Conservation (phyloP, 768 basidiomycete species). For the Auriscalpium vulgare region DNA sequence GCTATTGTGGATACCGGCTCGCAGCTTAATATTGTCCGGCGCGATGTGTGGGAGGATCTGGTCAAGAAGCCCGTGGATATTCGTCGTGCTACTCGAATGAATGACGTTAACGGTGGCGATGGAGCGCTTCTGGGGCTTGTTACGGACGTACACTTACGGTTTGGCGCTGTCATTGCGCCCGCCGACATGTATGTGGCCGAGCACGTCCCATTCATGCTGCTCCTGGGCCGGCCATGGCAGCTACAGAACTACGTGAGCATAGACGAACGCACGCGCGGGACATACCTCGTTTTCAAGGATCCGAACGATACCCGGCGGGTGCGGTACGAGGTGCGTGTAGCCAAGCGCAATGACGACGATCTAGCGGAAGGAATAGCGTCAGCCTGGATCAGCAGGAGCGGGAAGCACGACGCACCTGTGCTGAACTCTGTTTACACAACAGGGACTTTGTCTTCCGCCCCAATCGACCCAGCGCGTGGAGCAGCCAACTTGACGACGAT, state of each 20-base stretch:
- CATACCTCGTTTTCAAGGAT: slow-evolving; percentile 7
- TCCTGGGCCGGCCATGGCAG: slow-evolving; percentile 20
- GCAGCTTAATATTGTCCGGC: neutral
- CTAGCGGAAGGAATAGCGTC: too few relatives aligned
- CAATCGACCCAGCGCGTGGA: too few relatives aligned
- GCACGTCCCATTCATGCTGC: slow-evolving; percentile 12
- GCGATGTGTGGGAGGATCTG: neutral
- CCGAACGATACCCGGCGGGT: neutral
- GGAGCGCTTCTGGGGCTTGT: slow-evolving; percentile 17
- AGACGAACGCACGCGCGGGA: slow-evolving; percentile 16
- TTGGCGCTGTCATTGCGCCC: slow-evolving; percentile 15
- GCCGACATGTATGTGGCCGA: slow-evolving; percentile 19
- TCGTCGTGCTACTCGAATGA: neutral
- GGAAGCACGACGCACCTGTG: too few relatives aligned
- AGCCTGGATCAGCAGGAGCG: too few relatives aligned
- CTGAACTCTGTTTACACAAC: too few relatives aligned
- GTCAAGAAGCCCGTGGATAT: neutral
- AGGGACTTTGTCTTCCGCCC: too few relatives aligned
- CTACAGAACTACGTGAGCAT: slow-evolving; percentile 16
- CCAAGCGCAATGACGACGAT: too few relatives aligned
- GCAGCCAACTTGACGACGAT: too few relatives aligned
- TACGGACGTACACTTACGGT: slow-evolving; percentile 14
- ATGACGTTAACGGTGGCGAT: slow-evolving; percentile 24
- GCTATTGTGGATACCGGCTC: neutral
- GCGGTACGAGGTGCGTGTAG: neutral